Evolutionary conservation across 1,284 basidiomycete species (phyloP).

Genomic region (Irpex lacteus): DNA sequence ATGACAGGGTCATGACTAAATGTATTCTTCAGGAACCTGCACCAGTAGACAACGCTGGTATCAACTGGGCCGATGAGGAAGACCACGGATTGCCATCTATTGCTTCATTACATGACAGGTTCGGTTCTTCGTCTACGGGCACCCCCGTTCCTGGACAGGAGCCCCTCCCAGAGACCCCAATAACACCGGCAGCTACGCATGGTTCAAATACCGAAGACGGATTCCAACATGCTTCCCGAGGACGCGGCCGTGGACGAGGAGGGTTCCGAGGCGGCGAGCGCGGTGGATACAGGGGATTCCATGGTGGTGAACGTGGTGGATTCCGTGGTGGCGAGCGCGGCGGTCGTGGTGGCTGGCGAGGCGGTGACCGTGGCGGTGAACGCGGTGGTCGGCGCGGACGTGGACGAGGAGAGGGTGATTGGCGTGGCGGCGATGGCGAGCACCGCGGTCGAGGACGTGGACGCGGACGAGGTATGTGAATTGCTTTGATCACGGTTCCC

Average conservation of each 20-base stretch:
- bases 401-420: slow-evolving; percentile 29
- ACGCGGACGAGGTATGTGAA: slow-evolving; percentile 34
- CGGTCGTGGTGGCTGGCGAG: slow-evolving; percentile 24
- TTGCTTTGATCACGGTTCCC: not conserved
- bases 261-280: slow-evolving; percentile 26
- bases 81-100: slow-evolving; percentile 39
- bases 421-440: slow-evolving; percentile 38
- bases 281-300: slow-evolving; percentile 20
- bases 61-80: slow-evolving; percentile 50
- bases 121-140: slow-evolving; percentile 33
- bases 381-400: slow-evolving; percentile 38
- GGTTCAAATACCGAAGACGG: slow-evolving; percentile 46
- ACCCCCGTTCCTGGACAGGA: slow-evolving; percentile 43
- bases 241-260: slow-evolving; percentile 27
- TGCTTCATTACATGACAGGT: slow-evolving; percentile 38
- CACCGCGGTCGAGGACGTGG: slow-evolving; percentile 41
- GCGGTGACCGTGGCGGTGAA: slow-evolving; percentile 22
- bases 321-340: slow-evolving; percentile 20
- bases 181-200: slow-evolving; percentile 12
- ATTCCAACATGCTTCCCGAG: slow-evolving; percentile 49
- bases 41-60: slow-evolving; percentile 37
- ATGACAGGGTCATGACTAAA: slow-evolving; percentile 1
- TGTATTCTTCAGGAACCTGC: slow-evolving; percentile 27
- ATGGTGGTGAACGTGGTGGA: slow-evolving; percentile 34
- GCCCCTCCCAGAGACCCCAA: slow-evolving; percentile 18